A percentile compares a stretch with the other conserved stretches of the same genome.
These are phyloP conservation scores for Fusarium oxysporum DNA, from an alignment of 2,329 filamentous ascomycete species.

Conservation along the genomic window DNA sequence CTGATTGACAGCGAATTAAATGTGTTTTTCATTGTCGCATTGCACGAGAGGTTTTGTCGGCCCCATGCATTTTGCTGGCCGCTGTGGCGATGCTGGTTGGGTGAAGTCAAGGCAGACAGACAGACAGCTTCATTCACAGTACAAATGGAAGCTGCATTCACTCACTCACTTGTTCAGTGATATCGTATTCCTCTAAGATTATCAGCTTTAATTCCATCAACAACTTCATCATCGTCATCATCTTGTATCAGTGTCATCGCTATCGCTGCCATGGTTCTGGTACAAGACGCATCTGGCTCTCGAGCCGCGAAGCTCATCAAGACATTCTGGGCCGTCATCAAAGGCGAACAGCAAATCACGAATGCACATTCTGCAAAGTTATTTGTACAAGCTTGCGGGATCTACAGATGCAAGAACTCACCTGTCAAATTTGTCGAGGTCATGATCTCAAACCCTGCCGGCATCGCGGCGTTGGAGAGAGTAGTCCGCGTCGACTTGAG, in stretches of 20 bases:
- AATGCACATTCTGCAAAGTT: conserved; percentile 38
- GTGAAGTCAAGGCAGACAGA: conserved; percentile 15
- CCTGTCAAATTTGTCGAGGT: conserved; percentile 45
- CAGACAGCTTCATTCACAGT: conserved; percentile 1
- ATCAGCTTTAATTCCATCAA: not conserved
- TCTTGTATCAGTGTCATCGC: not conserved
- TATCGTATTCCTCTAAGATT: not conserved
- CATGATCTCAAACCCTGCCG: conserved; percentile 39
- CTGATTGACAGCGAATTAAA: conserved; percentile 31
- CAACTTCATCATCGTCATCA: too few species aligned
- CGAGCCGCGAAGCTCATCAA: conserved; percentile 29
- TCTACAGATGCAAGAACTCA: conserved; percentile 16
- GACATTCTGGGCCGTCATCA: conserved; percentile 31
- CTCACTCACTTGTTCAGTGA: not conserved
- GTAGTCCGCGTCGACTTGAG: conserved; percentile 44
- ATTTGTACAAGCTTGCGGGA: conserved; percentile 43
- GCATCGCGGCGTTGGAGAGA: conserved; percentile 38
- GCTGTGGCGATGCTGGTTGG: conserved; percentile 19
- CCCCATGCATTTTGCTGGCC: conserved; percentile 7
- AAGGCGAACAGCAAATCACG: conserved; percentile 31
- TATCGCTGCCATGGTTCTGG: conserved; percentile 12
- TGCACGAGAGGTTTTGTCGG: not conserved
- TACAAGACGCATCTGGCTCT: not conserved
- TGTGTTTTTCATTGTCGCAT: not conserved
- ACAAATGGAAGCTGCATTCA: conserved; percentile 15